Evolutionary conservation across 352 stramenopile genomes (phyloP), one percentile per base, ranked within the genome.

Genomic region (Phytophthora meadii): DNA sequence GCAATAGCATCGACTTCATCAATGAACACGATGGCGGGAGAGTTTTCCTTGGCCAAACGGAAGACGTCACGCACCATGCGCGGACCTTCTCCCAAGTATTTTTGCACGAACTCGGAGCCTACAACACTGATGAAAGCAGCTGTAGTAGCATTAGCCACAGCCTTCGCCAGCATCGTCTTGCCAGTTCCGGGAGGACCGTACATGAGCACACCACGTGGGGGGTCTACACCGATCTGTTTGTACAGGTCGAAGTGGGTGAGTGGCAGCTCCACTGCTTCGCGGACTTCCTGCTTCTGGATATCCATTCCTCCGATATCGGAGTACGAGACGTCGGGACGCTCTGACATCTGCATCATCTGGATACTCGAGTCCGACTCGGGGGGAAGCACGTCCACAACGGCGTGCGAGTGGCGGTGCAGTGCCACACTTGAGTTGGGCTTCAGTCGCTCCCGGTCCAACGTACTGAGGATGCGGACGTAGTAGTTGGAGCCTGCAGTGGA

Each of bases 31-130:
- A 99, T 99, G 56, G 94, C 97, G 8, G 98, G 98, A 40, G 97
- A 97, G 80, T 99, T 99, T 76, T 99, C 98, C 60, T 98, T 97
- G 37, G 98, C 98, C 17, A 99, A 89, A 6, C 98, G 94, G 79
- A 99, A 99, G n/a, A 99, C 98, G 77, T 99, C 98, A 54, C 98
- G 95, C 54, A 99, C 98, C 98, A 99, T 99, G 42, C 98, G 96
- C 46, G 98, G 98, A n/a, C 98, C 98, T 84, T 99, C 98, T 19
- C 92, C 91, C 11, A 99, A 72, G 70, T 99, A 99, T 82, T 99
- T 99, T 76, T 99, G 98, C 47, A 99, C 98, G 76, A 99, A 99
- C 84, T 99, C 98, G 0, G 95, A 99, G 47, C 97, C 96, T 9
- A 94, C 95, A 49, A 98, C 92, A 49, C 90, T 94, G 68, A 99